Percentiles rank a stretch among this genome's conserved stretches.
These are phyloP conservation scores for Fragaria iinumae DNA, from an alignment of 306 rosid genomes.

Conservation along the genomic window DNA sequence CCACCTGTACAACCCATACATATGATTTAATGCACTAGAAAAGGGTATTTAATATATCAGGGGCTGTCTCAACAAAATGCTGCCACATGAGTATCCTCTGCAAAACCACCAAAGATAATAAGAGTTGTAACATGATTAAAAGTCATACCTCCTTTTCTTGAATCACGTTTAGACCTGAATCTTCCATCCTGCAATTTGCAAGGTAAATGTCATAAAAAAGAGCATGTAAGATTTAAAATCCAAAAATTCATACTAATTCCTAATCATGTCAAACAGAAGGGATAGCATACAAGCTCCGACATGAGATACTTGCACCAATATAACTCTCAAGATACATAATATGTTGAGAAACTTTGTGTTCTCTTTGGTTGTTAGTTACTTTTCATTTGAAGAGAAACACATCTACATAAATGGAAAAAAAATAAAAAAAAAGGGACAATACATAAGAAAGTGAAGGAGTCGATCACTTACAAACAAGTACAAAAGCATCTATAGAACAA, in stretches of 20 bases:
- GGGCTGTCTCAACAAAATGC: slow-evolving; percentile 1
- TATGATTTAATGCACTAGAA: slow-evolving; percentile 10
- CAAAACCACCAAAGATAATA: slow-evolving; percentile 12
- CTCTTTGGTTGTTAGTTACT: background rate
- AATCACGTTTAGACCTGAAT: slow-evolving; percentile 95
- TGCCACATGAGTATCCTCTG: slow-evolving; percentile 1
- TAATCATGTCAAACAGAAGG: slow-evolving; percentile 11
- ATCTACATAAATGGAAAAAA: background rate
- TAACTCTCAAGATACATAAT: background rate
- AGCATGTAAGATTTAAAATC: slow-evolving; percentile 14
- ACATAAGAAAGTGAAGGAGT: background rate
- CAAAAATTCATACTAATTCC: slow-evolving; percentile 24
- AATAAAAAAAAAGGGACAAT: background rate
- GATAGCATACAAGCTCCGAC: slow-evolving; percentile 2
- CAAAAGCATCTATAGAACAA: background rate
- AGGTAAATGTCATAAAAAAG: slow-evolving; percentile 29
- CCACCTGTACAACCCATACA: slow-evolving; percentile 58
- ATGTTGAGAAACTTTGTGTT: background rate
- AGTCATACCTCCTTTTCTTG: slow-evolving; percentile 85
- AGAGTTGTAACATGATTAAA: background rate
- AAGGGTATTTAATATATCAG: background rate
- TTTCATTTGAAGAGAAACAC: background rate
- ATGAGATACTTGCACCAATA: background rate
- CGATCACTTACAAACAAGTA: background rate
- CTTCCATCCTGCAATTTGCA: slow-evolving; percentile 81